Evolutionary conservation across 2,329 filamentous ascomycete genomes (phyloP), one percentile per base, ranked within the genome.

Genomic region (Cladosporium sp.): DNA sequence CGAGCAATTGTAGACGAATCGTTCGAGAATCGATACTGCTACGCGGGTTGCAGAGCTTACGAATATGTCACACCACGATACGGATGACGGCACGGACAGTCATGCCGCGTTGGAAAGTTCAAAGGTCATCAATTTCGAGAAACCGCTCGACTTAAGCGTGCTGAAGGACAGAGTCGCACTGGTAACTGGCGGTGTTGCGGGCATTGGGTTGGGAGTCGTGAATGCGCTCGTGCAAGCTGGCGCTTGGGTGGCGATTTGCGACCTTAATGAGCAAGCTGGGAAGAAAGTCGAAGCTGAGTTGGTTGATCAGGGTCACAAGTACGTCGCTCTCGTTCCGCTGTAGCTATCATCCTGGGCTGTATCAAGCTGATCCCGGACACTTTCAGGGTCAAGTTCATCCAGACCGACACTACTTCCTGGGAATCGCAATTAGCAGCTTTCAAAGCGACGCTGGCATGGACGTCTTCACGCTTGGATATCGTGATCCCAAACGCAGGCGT

Each of bases 171-270:
- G 71, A 52, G 69, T 67, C 59, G 73, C 71, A 14, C 67, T 76
- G 34, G 66, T 76, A n/a, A 74, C 72, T 12, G 74, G 74, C n/a
- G 74, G 73, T 6, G 71, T 72, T 1, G 69, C 67, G 41, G 74
- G 73, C 1, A 65, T 75, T 12, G 74, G 74, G 1, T 68, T 68
- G n/a, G 71, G 67, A 26, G 64, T 68, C 38, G 72, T 68, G 4
- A 67, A 32, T 7, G 69, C 70, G 1, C 66, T 76, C 28, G 74
- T 72, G n/a, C 68, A 71, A 44, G 66, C 67, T 34, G 74, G 74
- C 69, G 73, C 72, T 14, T 72, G 70, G 66, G 73, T 75, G 7
- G 73, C 73, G 5, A 70, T 75, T 59, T 71, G 71, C 11, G 74
- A 75, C 55, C 63, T 71, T 28, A 71, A 71, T 34, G 68, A 69